Conservation (phyloP, 2,329 filamentous ascomycete species). For the Ascochyta rabiei region DNA sequence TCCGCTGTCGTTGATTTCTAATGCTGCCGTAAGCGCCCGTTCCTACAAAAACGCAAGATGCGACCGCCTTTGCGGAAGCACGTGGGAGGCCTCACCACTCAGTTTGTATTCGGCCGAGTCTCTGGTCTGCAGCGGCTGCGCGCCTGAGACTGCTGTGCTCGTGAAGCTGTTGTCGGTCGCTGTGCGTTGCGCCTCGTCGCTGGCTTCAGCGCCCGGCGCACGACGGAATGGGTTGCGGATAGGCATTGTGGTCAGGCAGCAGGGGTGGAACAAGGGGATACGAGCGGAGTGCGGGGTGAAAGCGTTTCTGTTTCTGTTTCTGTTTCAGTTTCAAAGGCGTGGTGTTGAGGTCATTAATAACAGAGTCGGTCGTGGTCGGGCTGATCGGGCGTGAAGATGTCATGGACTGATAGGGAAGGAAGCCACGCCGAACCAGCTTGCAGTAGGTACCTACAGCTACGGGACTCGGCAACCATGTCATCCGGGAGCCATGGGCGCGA, state of each 20-base stretch:
- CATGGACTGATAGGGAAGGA: constrained; percentile 13
- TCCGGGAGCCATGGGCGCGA: constrained; percentile 3
- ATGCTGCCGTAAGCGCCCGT: constrained; percentile 35
- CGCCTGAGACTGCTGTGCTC: constrained; percentile 42
- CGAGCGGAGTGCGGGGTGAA: constrained; percentile 19
- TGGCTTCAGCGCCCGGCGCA: constrained; percentile 39
- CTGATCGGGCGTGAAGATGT: constrained; percentile 15
- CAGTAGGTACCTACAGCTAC: not conserved
- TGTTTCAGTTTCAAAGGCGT: constrained; percentile 23
- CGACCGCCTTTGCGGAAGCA: not conserved
- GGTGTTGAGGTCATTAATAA: constrained; percentile 22
- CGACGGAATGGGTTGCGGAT: constrained; percentile 52
- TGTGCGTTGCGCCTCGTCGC: constrained; percentile 42
- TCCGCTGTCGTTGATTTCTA: constrained; percentile 95
- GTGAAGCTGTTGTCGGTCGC: constrained; percentile 42
- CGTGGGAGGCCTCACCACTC: constrained; percentile 52
- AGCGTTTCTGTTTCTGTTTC: not conserved
- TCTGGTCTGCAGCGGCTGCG: constrained; percentile 52
- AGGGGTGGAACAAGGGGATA: constrained; percentile 22
- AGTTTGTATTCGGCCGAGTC: constrained; percentile 59
- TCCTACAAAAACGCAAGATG: constrained; percentile 2
- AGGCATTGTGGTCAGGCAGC: constrained; percentile 40
- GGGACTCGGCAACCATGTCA: constrained; percentile 13
- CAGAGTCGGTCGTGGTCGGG: constrained; percentile 9
- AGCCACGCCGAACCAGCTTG: constrained; percentile 9